Conservation (phyloP, 225 moss, liverwort and hornwort species). For the Marchantia paleacea region DNA sequence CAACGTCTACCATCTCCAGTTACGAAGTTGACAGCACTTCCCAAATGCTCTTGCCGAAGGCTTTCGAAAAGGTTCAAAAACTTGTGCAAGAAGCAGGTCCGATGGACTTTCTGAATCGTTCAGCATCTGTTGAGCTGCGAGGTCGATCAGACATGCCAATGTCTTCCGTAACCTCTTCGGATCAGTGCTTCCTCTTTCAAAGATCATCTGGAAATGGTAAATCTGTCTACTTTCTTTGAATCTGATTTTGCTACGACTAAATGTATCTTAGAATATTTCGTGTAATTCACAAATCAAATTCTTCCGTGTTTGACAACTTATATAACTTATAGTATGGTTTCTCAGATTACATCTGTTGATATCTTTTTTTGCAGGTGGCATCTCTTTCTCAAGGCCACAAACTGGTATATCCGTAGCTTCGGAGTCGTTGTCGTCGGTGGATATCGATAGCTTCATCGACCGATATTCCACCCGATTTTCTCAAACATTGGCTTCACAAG, state of each 20-base stretch:
- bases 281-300: too few relatives aligned
- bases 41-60: slow-evolving; percentile 20
- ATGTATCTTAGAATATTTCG: too few relatives aligned
- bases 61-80: slow-evolving; percentile 12
- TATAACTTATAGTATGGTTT: not conserved
- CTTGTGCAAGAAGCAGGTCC: slow-evolving; percentile 18
- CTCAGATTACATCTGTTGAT: not conserved
- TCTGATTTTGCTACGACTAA: not conserved
- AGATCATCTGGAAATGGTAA: slow-evolving; percentile 14
- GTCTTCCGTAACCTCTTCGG: not conserved
- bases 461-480: slow-evolving; percentile 26
- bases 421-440: slow-evolving; percentile 22
- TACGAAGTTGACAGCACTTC: slow-evolving; percentile 12
- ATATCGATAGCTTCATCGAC: slow-evolving; percentile 27
- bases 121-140: slow-evolving; percentile 17
- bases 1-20: not conserved
- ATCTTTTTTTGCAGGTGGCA: not conserved
- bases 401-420: slow-evolving; percentile 16
- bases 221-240: not conserved
- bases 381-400: slow-evolving; percentile 21
- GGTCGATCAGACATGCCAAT: not conserved
- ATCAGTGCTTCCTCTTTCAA: slow-evolving; percentile 9
- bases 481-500: slow-evolving; percentile 31
- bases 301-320: too few relatives aligned
- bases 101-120: not conserved